Percentiles rank a stretch among this genome's conserved stretches.
These are phyloP conservation scores for Cercospora sesami DNA, from an alignment of 2,329 filamentous ascomycete genomes.

Conservation along the genomic window DNA sequence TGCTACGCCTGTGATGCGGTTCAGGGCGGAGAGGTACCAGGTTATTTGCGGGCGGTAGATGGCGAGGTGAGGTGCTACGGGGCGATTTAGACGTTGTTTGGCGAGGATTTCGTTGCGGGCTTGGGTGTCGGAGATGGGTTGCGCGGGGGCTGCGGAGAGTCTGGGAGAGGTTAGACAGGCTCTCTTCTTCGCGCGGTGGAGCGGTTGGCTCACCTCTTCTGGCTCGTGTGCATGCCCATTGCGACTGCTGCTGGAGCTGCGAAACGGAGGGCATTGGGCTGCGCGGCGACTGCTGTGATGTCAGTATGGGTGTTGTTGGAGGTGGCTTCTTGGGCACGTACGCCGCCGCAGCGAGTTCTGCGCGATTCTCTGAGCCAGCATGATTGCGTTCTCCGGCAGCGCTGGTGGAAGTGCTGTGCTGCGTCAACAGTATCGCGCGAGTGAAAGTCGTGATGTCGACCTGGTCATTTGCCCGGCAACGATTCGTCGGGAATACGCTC, in stretches of 20 bases:
- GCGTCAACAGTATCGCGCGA: conserved; percentile 11
- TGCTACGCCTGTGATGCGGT: conserved; percentile 78
- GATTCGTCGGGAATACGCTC: background rate
- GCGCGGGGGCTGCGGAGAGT: conserved; percentile 48
- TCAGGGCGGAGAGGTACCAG: conserved; percentile 73
- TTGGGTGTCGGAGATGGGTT: conserved; percentile 56
- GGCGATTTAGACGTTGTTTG: conserved; percentile 76
- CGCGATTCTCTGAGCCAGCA: conserved; percentile 48
- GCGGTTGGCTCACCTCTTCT: conserved; percentile 46
- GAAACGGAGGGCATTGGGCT: conserved; percentile 49
- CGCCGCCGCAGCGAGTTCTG: conserved; percentile 46
- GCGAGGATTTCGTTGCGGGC: conserved; percentile 66
- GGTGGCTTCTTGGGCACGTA: conserved; percentile 13
- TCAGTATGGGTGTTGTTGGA: conserved; percentile 18
- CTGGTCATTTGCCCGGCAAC: background rate
- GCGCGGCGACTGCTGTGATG: conserved; percentile 43
- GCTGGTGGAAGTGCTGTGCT: conserved; percentile 8
- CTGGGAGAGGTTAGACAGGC: conserved; percentile 24
- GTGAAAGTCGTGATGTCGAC: conserved; percentile 35
- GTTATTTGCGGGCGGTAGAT: conserved; percentile 89
- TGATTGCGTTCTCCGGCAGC: conserved; percentile 34
- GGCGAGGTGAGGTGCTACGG: conserved; percentile 77
- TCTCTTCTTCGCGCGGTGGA: no score
- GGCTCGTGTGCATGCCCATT: conserved; percentile 39
- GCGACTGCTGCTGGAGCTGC: conserved; percentile 47